Base-by-base conservation (phyloP, 495 filamentous ascomycete species). In the Pseudomonodictys pantanalensis region DNA sequence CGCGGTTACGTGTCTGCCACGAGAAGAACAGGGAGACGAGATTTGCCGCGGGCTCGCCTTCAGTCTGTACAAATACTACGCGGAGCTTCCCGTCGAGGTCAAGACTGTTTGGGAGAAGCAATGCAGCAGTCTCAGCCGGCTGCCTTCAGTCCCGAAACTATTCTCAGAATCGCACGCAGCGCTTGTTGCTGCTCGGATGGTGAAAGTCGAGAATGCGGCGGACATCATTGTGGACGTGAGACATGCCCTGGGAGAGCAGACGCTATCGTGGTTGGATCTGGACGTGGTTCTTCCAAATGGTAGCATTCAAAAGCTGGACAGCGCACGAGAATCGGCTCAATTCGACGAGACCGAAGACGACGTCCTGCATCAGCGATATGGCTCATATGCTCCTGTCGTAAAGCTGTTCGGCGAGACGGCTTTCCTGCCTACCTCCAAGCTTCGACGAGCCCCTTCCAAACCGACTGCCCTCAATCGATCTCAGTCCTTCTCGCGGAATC, bases 131-230 rank as follows among this genome's bases (percentile, higher is more conserved):
- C 22, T 61, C 22, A 77, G 78, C 15, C 77, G 79, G 33, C 79
- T 82, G 12, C 77, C 77, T n/a, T 79, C 82, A 3, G 78, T 81
- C 9, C 82, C 86, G 1, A 77, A 78, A 48, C 78, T 93, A 55
- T 97, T 97, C 70, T 83, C 90, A 62, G 91, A 96, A 69, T 85
- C 89, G 73, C 93, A 99, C 79, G 91, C 92, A 5, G 93, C 90
- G 38, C 85, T 95, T 67, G 75, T 99, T 45, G 91, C 92, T 28
- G 86, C 87, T 67, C 82, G 83, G 5, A 91, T 96, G 83, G 79
- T 82, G 6, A 85, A 81, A 73, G 83, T 92, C 38, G 88, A 92
- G 22, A 86, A 90, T 70, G 80, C 84, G 2, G 67, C 71, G 32
- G 87, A 91, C 1, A 81, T 91, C n/a, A 79, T 91, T 42, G 73